Evolutionary conservation across 1,284 basidiomycete species (phyloP).

Genomic region (Athelia sp.): DNA sequence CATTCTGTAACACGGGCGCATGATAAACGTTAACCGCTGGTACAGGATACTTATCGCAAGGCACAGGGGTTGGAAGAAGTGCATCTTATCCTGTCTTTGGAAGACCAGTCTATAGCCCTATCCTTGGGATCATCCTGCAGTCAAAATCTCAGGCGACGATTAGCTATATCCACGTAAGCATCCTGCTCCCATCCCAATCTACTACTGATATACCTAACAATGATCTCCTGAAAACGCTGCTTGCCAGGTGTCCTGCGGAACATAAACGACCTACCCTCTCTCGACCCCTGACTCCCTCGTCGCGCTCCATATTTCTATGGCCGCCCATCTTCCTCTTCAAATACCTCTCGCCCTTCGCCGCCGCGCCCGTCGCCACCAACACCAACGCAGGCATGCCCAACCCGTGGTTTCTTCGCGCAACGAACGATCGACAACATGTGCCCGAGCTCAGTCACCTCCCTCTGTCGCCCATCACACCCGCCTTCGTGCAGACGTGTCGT

Average conservation of each 20-base stretch:
- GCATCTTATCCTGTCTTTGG: too few species aligned
- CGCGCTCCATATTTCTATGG: conserved; percentile 72
- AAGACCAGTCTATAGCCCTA: too few species aligned
- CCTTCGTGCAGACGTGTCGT: conserved; percentile 76
- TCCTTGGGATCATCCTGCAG: too few species aligned
- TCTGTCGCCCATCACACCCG: conserved; percentile 47
- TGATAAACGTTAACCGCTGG: too few species aligned
- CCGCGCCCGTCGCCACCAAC: conserved; percentile 35
- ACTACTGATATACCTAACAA: conserved; percentile 28
- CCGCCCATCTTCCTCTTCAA: conserved; percentile 94
- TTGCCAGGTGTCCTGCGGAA: conserved; percentile 71
- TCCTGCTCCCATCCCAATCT: too few species aligned
- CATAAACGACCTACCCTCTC: conserved; percentile 84
- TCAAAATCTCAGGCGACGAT: too few species aligned
- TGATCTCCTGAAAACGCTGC: conserved; percentile 71
- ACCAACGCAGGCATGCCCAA: conserved; percentile 60
- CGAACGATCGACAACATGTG: conserved; percentile 95
- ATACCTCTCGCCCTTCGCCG: conserved; percentile 59
- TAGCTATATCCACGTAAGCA: too few species aligned
- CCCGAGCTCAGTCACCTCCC: conserved; percentile 85
- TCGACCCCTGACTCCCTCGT: conserved; percentile 74
- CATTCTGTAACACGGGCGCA: too few species aligned
- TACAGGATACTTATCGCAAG: too few species aligned
- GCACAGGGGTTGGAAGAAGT: too few species aligned
- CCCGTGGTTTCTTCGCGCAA: conserved; percentile 82